Conservation (phyloP, 352 stramenopile species). For the Phytopythium cucurbitacearum region DNA sequence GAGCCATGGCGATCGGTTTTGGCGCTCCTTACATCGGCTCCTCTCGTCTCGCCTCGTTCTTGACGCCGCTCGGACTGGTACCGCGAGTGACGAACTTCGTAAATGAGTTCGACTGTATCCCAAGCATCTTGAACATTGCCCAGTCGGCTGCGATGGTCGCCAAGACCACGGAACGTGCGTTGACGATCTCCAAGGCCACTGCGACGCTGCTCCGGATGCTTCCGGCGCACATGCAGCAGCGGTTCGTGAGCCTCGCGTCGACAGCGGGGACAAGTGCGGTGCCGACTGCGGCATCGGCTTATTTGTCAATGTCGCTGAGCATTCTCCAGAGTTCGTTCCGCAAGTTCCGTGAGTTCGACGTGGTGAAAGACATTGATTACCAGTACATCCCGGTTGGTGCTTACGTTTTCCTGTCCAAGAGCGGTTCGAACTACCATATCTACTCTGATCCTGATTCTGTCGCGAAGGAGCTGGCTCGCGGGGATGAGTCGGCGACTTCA, state of each 20-base stretch:
- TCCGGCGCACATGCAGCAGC: slow-evolving; percentile 66
- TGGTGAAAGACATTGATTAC: slow-evolving; percentile 74
- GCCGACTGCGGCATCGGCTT: slow-evolving; percentile 52
- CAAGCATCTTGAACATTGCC: slow-evolving; percentile 76
- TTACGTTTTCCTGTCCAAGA: slow-evolving; percentile 77
- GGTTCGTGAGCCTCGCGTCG: slow-evolving; percentile 37
- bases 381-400: slow-evolving; percentile 72
- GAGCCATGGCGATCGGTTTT: slow-evolving; percentile 73
- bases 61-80: slow-evolving; percentile 42
- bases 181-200: slow-evolving; percentile 80
- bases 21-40: slow-evolving; percentile 71
- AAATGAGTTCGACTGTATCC: slow-evolving; percentile 86
- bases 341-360: slow-evolving; percentile 69
- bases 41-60: slow-evolving; percentile 31
- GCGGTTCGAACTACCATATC: slow-evolving; percentile 42
- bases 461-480: slow-evolving; percentile 30
- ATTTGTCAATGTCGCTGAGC: slow-evolving; percentile 73
- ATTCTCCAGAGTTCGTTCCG: slow-evolving; percentile 82
- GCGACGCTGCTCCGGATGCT: slow-evolving; percentile 69
- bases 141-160: slow-evolving; percentile 70
- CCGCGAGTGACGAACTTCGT: slow-evolving; percentile 72
- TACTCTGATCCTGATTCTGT: slow-evolving; percentile 40
- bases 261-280: slow-evolving; percentile 19
- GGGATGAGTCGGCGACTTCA: slow-evolving; percentile 41
- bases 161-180: slow-evolving; percentile 74